These are phyloP conservation scores for Hymenoscyphus occultus DNA, from an alignment of 2,329 filamentous ascomycete genomes.

Conservation along the genomic window DNA sequence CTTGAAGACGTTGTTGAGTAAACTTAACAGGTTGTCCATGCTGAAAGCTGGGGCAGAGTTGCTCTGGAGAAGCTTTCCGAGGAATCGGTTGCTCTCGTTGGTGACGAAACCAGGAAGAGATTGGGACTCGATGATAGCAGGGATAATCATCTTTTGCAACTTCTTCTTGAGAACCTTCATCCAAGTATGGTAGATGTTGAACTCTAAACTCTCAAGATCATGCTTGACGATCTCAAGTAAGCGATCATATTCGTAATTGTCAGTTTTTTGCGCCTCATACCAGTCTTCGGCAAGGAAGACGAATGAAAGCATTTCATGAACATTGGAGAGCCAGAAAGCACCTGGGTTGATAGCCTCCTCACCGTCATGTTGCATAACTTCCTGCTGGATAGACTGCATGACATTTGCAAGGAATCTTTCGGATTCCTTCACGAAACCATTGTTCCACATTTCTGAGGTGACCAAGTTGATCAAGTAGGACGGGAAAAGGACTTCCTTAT, in stretches of 20 bases:
- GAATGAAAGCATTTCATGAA: slow-evolving; percentile 99
- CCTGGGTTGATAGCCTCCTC: slow-evolving; percentile 97
- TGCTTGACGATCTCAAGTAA: slow-evolving; percentile 98
- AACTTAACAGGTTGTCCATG: slow-evolving; percentile 96
- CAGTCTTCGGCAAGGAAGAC: slow-evolving; percentile 98
- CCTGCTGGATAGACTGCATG: slow-evolving; percentile 99
- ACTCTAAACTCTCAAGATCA: slow-evolving; percentile 94
- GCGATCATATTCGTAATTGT: slow-evolving; percentile 98
- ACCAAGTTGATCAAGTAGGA: slow-evolving; percentile 98
- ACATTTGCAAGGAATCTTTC: slow-evolving; percentile 98
- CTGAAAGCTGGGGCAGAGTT: slow-evolving; percentile 94
- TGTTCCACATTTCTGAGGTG: slow-evolving; percentile 99
- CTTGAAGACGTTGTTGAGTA: slow-evolving; percentile 95
- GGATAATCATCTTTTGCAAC: slow-evolving; percentile 99
- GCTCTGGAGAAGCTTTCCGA: slow-evolving; percentile 90
- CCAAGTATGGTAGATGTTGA: slow-evolving; percentile 99
- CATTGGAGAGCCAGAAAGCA: slow-evolving; percentile 98
- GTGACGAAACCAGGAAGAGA: slow-evolving; percentile 97
- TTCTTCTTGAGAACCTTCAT: slow-evolving; percentile 99
- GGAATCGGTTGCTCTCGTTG: slow-evolving; percentile 96
- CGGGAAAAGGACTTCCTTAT: slow-evolving; percentile 98
- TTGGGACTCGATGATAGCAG: slow-evolving; percentile 97
- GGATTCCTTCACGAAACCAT: slow-evolving; percentile 98
- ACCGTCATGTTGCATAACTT: slow-evolving; percentile 98
- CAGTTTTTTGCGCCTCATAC: slow-evolving; percentile 99